Base-by-base conservation (phyloP, 164 flowering plant species). In the Cinnamomum micranthum region DNA sequence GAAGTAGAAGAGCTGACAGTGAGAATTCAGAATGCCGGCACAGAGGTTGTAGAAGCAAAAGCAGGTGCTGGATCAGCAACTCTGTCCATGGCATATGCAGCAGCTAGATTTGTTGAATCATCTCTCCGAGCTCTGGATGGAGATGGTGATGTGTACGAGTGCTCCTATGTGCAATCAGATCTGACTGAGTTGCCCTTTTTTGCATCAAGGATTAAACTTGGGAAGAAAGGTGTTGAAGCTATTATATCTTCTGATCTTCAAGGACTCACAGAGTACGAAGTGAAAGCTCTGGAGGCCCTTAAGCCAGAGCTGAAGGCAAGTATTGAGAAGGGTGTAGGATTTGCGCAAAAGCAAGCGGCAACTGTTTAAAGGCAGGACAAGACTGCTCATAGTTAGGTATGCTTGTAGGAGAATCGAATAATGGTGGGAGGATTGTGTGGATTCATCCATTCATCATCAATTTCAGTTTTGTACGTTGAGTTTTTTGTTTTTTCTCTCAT, bases 21-120 rank as follows among this genome's bases (percentile, higher is more conserved):
- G 71, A 74, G 77, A 62, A 74, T 74, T 55, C 77, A 74, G 55
- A 68, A 74, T 74, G 77, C 77, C n/a, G 77, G 77, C 25, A 74
- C 77, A 3, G 77, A 74, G 25, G 77, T 74, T 50, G 75, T 73
- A 23, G 75, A 73, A 41, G 75, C 75, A 50, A 73, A 73, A 51
- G 75, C 75, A 33, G 71, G 77, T 67, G 77, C 71, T 31, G 77
- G 77, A 19, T 74, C 77, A 20, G 77, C 77, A 2, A 74, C 77
- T 15, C 77, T 74, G 33, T 74, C 77, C 14, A 74, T 74, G 71
- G 71, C 71, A 50, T 66, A 74, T 66, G 76, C 71, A 35, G 76
- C 71, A 50, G 76, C 76, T 13, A 74, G 76, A 52, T 74, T 74
- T 67, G 71, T 74, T 20, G 76, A 66, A 25, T 74, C 71, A 6